Evolutionary conservation across 1,139 yeast species (phyloP).

Genomic region (Chernovozyma aurita): DNA sequence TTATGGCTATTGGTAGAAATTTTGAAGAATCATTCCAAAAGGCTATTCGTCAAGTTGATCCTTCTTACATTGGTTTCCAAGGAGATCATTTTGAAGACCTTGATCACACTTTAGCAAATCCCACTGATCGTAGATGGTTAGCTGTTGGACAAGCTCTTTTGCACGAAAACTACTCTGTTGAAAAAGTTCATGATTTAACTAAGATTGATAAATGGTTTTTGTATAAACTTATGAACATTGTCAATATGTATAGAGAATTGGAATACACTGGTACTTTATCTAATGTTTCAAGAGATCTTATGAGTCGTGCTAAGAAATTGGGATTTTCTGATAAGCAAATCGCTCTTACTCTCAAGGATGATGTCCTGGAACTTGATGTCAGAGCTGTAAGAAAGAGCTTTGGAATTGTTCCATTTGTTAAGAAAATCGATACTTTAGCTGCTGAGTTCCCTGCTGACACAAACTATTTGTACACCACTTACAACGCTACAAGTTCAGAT

Average conservation of each 20-base stretch:
- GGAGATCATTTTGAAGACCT: constrained; percentile 78
- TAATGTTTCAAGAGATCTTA: constrained; percentile 60
- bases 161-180: constrained; percentile 87
- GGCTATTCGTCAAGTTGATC: constrained; percentile 96
- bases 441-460: constrained; percentile 99
- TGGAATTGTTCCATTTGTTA: constrained; percentile 88
- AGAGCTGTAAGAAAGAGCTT: constrained; percentile 72
- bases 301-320: constrained; percentile 81
- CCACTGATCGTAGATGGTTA: constrained; percentile 96
- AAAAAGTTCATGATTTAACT: constrained; percentile 81
- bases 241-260: constrained; percentile 77
- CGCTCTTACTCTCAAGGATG: constrained; percentile 62
- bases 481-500: constrained; percentile 86
- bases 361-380: constrained; percentile 59
- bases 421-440: constrained; percentile 94
- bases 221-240: constrained; percentile 86
- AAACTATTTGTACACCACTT: constrained; percentile 92
- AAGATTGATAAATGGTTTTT: constrained; percentile 97
- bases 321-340: constrained; percentile 96
- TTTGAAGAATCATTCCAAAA: constrained; percentile 98
- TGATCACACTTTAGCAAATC: constrained; percentile 77
- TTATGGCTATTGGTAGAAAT: constrained; percentile 97
- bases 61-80: constrained; percentile 87
- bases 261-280: constrained; percentile 58
- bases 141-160: constrained; percentile 96